phyloP scores from a whole-genome alignment of 345 rosid genomes.

The Populus tremula region DNA sequence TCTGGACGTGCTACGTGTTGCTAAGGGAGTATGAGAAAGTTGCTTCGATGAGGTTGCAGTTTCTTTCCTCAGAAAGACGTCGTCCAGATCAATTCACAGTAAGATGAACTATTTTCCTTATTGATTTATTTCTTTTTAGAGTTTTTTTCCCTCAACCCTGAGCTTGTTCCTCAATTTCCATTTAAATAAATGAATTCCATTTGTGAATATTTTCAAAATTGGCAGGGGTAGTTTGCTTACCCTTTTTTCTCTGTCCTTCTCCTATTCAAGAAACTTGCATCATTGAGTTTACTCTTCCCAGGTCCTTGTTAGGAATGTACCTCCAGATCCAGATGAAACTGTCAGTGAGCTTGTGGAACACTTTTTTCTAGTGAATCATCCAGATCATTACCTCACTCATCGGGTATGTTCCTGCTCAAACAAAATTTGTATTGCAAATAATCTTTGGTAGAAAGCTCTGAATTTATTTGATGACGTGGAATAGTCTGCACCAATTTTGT shows the following conservation, averaged over 20 bases:
- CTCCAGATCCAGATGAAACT: constrained; percentile 73
- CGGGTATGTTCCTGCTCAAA: constrained; percentile 39
- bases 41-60: constrained; percentile 78
- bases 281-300: constrained; percentile 18
- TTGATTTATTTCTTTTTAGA: not conserved
- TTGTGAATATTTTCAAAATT: not conserved
- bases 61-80: constrained; percentile 77
- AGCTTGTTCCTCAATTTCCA: not conserved
- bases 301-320: constrained; percentile 84
- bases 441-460: not conserved
- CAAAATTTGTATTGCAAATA: not conserved
- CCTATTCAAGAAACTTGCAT: not conserved
- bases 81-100: constrained; percentile 93
- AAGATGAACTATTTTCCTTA: constrained; percentile 23
- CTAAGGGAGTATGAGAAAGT: constrained; percentile 74
- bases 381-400: constrained; percentile 69
- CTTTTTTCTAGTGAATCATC: constrained; percentile 81
- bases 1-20: constrained; percentile 85
- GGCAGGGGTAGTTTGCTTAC: not conserved
- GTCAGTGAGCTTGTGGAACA: constrained; percentile 86
- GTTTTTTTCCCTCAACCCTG: not conserved
- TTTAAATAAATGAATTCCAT: not conserved
- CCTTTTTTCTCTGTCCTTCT: not conserved
- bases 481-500: not conserved
- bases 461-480: not conserved